These are phyloP conservation scores for Cubamyces lactineus DNA, from an alignment of 768 basidiomycete species.

Conservation along the genomic window DNA sequence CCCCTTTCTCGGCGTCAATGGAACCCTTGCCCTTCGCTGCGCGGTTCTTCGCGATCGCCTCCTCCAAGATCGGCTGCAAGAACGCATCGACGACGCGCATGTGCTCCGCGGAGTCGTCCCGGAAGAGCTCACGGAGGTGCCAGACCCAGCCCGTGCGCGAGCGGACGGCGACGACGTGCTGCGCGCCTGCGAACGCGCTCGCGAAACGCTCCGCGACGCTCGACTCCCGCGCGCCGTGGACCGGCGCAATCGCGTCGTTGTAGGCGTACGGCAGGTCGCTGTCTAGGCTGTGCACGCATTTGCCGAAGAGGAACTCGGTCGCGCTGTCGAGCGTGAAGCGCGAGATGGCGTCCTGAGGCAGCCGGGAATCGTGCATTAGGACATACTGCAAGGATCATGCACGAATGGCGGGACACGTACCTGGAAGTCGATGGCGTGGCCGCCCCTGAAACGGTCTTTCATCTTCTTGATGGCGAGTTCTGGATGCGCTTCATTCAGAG, in stretches of 20 bases:
- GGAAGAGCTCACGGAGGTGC: conserved; percentile 44
- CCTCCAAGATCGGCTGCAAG: conserved; percentile 45
- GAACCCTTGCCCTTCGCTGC: conserved; percentile 1
- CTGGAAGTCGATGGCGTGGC: conserved; percentile 39
- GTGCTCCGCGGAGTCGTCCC: conserved; percentile 35
- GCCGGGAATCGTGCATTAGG: background rate
- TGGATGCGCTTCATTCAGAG: background rate
- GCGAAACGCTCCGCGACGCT: conserved; percentile 23
- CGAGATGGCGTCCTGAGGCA: conserved; percentile 42
- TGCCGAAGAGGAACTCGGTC: conserved; percentile 55
- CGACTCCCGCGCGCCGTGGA: background rate
- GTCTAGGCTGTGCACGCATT: conserved; percentile 44
- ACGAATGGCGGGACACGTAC: background rate
- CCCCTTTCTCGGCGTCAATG: background rate
- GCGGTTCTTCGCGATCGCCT: conserved; percentile 27
- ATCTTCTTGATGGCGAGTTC: conserved; percentile 33
- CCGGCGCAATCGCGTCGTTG: conserved; percentile 1
- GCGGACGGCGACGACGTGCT: conserved; percentile 36
- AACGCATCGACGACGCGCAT: conserved; percentile 45
- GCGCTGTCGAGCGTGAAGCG: conserved; percentile 58
- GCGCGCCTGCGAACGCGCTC: conserved; percentile 39
- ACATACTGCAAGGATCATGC: too few species aligned
- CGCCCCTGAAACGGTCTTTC: conserved; percentile 31
- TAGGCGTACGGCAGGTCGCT: conserved; percentile 18
- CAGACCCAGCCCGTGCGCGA: conserved; percentile 38